phyloP scores from a whole-genome alignment of 108 stramenopile genomes.

The Aurantiochytrium sp. region DNA sequence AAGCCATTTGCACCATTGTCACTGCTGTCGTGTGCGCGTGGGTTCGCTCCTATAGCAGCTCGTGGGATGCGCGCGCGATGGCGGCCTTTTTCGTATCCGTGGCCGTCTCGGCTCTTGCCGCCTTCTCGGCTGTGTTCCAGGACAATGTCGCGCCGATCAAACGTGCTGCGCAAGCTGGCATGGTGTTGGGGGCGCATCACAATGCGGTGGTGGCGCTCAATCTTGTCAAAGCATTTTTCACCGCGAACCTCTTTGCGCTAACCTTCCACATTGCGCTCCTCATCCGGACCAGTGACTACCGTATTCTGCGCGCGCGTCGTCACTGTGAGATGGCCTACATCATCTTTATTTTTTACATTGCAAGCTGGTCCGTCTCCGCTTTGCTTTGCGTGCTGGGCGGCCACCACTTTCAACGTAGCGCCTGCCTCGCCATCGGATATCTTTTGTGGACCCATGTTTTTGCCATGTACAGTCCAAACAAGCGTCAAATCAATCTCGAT shows the following conservation, averaged over 20 bases:
- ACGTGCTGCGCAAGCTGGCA: not conserved
- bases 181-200: conserved; percentile 17
- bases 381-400: not conserved
- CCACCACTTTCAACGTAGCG: not conserved
- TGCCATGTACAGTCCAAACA: conserved; percentile 16
- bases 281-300: not conserved
- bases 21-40: not conserved
- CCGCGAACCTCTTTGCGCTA: not conserved
- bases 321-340: not conserved
- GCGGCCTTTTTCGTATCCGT: conserved; percentile 4
- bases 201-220: not conserved
- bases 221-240: not conserved
- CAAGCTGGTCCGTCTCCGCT: not conserved
- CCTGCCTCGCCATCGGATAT: not conserved
- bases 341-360: not conserved
- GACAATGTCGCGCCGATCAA: not conserved
- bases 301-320: not conserved
- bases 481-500: not conserved
- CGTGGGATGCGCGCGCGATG: not conserved
- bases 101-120: not conserved
- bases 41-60: conserved; percentile 1
- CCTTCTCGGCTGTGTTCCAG: not conserved
- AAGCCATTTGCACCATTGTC: not conserved
- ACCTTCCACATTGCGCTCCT: not conserved
- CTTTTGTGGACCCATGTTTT: conserved; percentile 2